A percentile compares a stretch with the other conserved stretches of the same genome.
These are phyloP conservation scores for Huntiella abstrusa DNA, from an alignment of 2,329 filamentous ascomycete genomes.

Conservation along the genomic window DNA sequence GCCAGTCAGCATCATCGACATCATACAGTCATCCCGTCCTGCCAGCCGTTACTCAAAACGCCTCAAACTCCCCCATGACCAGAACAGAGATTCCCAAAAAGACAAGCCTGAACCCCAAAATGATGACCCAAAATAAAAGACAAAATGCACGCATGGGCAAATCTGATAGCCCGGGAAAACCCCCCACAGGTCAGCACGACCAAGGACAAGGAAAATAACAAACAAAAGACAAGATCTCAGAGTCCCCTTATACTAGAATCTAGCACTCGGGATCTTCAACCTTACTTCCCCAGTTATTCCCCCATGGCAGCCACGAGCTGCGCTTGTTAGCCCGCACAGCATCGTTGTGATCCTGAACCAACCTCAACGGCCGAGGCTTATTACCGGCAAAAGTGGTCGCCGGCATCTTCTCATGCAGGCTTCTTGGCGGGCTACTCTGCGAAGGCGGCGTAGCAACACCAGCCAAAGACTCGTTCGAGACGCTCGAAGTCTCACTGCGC, in stretches of 20 bases:
- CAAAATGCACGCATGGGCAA: no score
- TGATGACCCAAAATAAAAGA: no score
- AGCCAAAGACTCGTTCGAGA: conserved; percentile 41
- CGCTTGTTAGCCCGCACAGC: conserved; percentile 33
- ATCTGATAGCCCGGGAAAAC: no score
- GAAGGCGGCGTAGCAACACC: conserved; percentile 29
- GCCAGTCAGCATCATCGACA: no score
- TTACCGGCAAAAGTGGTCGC: conserved; percentile 42
- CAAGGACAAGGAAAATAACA: neutral
- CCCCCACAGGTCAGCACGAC: neutral
- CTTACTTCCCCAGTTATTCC: conserved; percentile 29
- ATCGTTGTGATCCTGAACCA: conserved; percentile 62
- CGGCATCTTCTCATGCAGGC: conserved; percentile 23
- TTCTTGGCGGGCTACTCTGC: conserved; percentile 32
- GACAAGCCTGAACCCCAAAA: no score
- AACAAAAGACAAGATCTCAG: neutral
- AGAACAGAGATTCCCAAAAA: no score
- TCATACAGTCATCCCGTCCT: no score
- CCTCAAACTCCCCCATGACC: no score
- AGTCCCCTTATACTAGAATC: no score
- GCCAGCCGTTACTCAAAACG: no score
- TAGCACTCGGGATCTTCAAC: conserved; percentile 20
- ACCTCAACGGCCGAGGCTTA: conserved; percentile 65
- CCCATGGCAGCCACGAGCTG: conserved; percentile 47
- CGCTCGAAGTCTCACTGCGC: conserved; percentile 43